A percentile compares a stretch with the other conserved stretches of the same genome.
phyloP scores from a whole-genome alignment of 192 early-diverging fungal species.

The Podila epigama region DNA sequence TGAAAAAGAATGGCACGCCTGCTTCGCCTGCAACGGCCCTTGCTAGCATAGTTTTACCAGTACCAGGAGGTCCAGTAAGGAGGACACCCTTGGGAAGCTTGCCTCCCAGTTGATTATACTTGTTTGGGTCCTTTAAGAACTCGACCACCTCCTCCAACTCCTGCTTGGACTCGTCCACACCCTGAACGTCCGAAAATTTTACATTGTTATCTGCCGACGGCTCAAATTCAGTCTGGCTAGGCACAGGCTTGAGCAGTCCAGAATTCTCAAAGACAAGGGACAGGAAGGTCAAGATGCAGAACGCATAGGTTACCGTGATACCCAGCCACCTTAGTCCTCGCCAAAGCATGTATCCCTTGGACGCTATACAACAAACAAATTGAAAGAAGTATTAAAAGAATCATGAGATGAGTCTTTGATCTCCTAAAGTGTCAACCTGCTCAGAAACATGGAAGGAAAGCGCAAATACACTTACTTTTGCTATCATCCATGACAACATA shows the following conservation, averaged over 20 bases:
- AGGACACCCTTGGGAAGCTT: conserved; percentile 94
- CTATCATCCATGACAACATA: conserved; percentile 70
- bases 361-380: conserved; percentile 14
- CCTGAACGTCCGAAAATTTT: conserved; percentile 94
- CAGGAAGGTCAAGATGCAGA: conserved; percentile 74
- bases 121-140: conserved; percentile 91
- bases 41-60: conserved; percentile 97
- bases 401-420: neutral
- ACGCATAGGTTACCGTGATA: conserved; percentile 70
- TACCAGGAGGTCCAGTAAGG: conserved; percentile 92
- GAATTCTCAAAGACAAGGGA: conserved; percentile 76
- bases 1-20: conserved; percentile 98
- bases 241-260: conserved; percentile 68
- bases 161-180: conserved; percentile 97
- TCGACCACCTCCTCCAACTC: conserved; percentile 97
- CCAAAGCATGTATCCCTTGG: conserved; percentile 66
- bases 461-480: conserved; percentile 19
- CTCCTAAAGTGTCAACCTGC: no score
- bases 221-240: conserved; percentile 65
- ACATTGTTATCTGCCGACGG: conserved; percentile 67
- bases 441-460: neutral
- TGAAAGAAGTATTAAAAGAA: neutral
- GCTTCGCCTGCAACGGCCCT: conserved; percentile 98
- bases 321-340: conserved; percentile 64
- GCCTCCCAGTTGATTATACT: conserved; percentile 93